phyloP scores from a whole-genome alignment of 2,329 filamentous ascomycete genomes.

The Bisporella sp. region DNA sequence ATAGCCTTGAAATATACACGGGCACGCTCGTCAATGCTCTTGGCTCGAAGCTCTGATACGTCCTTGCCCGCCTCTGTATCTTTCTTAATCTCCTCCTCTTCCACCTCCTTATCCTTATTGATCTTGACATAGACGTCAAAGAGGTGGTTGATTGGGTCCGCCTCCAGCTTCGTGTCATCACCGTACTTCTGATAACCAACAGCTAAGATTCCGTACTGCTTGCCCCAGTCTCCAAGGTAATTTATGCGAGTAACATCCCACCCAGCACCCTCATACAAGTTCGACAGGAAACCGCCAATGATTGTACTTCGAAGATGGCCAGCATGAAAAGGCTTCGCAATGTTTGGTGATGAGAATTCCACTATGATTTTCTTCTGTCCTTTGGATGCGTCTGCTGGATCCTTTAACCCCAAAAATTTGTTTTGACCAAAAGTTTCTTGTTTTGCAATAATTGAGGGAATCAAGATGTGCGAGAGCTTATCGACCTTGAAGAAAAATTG shows the following conservation, averaged over 20 bases:
- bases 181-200: constrained; percentile 72
- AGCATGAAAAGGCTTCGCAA: constrained; percentile 75
- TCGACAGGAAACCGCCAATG: constrained; percentile 65
- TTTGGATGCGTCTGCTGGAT: constrained; percentile 49
- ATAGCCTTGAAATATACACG: constrained; percentile 66
- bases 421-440: constrained; percentile 59
- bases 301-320: constrained; percentile 72
- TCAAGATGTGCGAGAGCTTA: constrained; percentile 56
- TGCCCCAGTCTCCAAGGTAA: constrained; percentile 75
- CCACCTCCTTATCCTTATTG: constrained; percentile 51
- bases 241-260: constrained; percentile 69
- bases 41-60: constrained; percentile 40
- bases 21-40: constrained; percentile 65
- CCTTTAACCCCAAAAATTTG: constrained; percentile 49
- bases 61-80: constrained; percentile 31
- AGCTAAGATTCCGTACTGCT: constrained; percentile 62
- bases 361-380: constrained; percentile 52
- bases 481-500: constrained; percentile 74
- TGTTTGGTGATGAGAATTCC: constrained; percentile 81
- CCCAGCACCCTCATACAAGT: constrained; percentile 60
- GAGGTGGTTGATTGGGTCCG: constrained; percentile 74
- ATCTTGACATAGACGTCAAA: constrained; percentile 79
- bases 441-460: constrained; percentile 62
- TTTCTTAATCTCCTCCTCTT: constrained; percentile 59
- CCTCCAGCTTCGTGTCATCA: constrained; percentile 60